These are phyloP conservation scores for Peribolospora baueri DNA, from an alignment of 768 basidiomycete species.

Conservation along the genomic window DNA sequence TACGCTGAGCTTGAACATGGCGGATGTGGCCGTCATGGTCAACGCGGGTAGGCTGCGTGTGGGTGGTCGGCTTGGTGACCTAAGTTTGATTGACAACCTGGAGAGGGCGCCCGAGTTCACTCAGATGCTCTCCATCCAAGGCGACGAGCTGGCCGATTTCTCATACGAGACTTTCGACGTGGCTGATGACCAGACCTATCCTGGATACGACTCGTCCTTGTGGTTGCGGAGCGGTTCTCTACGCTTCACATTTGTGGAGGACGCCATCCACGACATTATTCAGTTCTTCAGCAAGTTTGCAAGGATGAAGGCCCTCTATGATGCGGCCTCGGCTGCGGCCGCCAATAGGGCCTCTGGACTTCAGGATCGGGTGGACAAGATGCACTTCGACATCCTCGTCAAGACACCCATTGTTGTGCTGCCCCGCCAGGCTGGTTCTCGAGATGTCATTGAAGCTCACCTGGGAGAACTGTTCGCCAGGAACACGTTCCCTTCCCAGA, in stretches of 20 bases:
- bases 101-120: slow-evolving; percentile 43
- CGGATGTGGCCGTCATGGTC: slow-evolving; percentile 55
- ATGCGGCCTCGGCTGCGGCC: slow-evolving; percentile 76
- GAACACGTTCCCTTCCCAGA: slow-evolving; percentile 34
- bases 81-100: slow-evolving; percentile 44
- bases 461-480: slow-evolving; percentile 69
- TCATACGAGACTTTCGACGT: slow-evolving; percentile 54
- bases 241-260: slow-evolving; percentile 65
- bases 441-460: slow-evolving; percentile 49
- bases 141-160: slow-evolving; percentile 79
- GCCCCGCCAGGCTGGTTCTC: slow-evolving; percentile 35
- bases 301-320: slow-evolving; percentile 75
- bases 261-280: slow-evolving; percentile 72
- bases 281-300: slow-evolving; percentile 62
- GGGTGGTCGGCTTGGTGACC: slow-evolving; percentile 53
- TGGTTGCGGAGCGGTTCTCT: slow-evolving; percentile 67
- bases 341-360: slow-evolving; percentile 80
- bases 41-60: slow-evolving; percentile 48
- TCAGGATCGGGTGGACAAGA: slow-evolving; percentile 31
- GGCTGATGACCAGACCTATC: slow-evolving; percentile 33
- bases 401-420: slow-evolving; percentile 80
- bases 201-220: slow-evolving; percentile 61
- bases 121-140: slow-evolving; percentile 74
- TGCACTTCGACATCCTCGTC: slow-evolving; percentile 75
- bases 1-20: slow-evolving; percentile 70